These are phyloP conservation scores for Gossypium arboreum DNA, from an alignment of 345 rosid species.

Conservation along the genomic window DNA sequence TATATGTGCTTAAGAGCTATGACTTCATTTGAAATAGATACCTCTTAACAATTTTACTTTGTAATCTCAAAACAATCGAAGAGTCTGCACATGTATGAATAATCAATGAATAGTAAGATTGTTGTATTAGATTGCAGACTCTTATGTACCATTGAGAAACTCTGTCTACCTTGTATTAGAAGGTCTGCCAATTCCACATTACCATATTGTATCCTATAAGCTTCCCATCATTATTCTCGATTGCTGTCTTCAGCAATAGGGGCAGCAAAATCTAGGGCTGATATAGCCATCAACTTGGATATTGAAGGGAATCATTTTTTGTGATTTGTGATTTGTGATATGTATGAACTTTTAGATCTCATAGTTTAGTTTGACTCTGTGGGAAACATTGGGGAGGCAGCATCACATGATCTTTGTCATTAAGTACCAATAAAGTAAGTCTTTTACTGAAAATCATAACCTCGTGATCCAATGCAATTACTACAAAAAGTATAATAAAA, in stretches of 20 bases:
- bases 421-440: background rate
- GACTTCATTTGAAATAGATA: background rate
- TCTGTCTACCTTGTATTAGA: background rate
- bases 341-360: background rate
- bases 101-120: background rate
- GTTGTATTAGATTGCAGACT: background rate
- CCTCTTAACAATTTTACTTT: background rate
- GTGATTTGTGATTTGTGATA: too few relatives aligned
- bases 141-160: background rate
- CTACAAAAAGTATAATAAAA: background rate
- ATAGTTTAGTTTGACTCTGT: background rate
- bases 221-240: too few relatives aligned
- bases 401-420: slow-evolving; percentile 6
- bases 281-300: background rate
- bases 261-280: background rate
- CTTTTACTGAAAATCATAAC: slow-evolving; percentile 10
- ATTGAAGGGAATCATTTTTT: background rate
- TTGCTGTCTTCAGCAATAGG: too few relatives aligned
- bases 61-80: too few relatives aligned
- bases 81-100: too few relatives aligned
- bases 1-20: background rate
- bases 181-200: background rate
- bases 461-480: slow-evolving; percentile 8
- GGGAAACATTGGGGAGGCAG: background rate
- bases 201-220: background rate